phyloP scores from a whole-genome alignment of 2,329 filamentous ascomycete species.

The Colletotrichum truncatum region DNA sequence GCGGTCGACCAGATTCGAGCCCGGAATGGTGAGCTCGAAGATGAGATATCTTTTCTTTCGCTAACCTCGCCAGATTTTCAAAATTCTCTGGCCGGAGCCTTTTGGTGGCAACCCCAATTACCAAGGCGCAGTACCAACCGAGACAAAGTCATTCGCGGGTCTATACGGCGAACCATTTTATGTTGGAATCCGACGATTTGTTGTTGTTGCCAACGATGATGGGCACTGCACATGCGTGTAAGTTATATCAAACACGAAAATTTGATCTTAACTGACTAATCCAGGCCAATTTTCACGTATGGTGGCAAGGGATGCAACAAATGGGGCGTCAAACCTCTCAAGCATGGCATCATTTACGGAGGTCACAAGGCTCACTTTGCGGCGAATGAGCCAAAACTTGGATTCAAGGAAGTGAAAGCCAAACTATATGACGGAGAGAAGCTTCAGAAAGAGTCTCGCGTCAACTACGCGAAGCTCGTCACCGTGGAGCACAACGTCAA shows the following conservation, averaged over 20 bases:
- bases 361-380: conserved; percentile 39
- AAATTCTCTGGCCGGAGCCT: conserved; percentile 64
- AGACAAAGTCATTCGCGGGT: conserved; percentile 43
- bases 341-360: conserved; percentile 62
- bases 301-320: conserved; percentile 62
- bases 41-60: background rate
- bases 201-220: conserved; percentile 60
- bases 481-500: conserved; percentile 67
- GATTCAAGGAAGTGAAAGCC: conserved; percentile 56
- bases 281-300: conserved; percentile 65
- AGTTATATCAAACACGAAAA: conserved; percentile 34
- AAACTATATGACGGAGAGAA: conserved; percentile 54
- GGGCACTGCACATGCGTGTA: conserved; percentile 67
- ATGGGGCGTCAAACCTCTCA: conserved; percentile 58
- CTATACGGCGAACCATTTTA: conserved; percentile 51
- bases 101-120: conserved; percentile 46
- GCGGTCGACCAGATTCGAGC: conserved; percentile 48
- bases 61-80: conserved; percentile 56
- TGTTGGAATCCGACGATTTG: conserved; percentile 62
- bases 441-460: conserved; percentile 59
- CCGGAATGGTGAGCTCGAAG: conserved; percentile 47
- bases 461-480: conserved; percentile 66
- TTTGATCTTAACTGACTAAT: background rate
- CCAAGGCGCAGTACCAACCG: conserved; percentile 41
- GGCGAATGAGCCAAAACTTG: conserved; percentile 56